Conservation (phyloP, 192 early-diverging fungal species). For the Mortierella alpina region DNA sequence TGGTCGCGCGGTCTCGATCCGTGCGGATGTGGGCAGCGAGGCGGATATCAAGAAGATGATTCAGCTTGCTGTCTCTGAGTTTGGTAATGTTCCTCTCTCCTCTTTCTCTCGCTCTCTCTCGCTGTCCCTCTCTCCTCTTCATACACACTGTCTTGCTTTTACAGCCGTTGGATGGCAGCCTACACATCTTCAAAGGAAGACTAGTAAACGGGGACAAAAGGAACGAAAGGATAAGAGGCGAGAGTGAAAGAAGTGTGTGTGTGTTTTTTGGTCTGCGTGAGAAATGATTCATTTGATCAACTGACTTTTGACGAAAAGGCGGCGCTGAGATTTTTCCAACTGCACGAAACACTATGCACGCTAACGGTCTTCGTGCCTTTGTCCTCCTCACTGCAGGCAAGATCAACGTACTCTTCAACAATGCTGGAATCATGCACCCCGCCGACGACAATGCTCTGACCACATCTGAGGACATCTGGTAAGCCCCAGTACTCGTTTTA, state of each 20-base stretch:
- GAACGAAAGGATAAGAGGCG: neutral
- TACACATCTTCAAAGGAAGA: too few relatives aligned
- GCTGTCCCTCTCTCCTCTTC: too few relatives aligned
- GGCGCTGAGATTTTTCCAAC: neutral
- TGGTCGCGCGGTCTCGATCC: constrained; percentile 67
- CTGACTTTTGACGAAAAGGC: constrained; percentile 3
- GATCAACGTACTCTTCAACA: constrained; percentile 87
- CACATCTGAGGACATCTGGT: constrained; percentile 84
- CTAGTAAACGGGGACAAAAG: neutral
- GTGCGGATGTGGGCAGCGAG: constrained; percentile 80
- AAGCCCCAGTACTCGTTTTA: constrained; percentile 43
- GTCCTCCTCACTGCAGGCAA: constrained; percentile 62
- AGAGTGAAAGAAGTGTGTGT: neutral
- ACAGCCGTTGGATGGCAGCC: too few relatives aligned
- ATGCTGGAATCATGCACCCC: constrained; percentile 89
- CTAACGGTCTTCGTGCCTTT: neutral
- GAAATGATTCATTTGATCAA: constrained; percentile 13
- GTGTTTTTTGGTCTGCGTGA: neutral
- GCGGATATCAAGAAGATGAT: constrained; percentile 75
- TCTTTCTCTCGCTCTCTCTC: too few relatives aligned
- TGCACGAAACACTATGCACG: neutral
- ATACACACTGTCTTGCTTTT: too few relatives aligned
- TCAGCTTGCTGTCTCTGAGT: constrained; percentile 70
- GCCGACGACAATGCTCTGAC: constrained; percentile 81
- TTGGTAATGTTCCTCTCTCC: constrained; percentile 60